Evolutionary conservation across 1,139 yeast species (phyloP).

Genomic region (Taphrina communis): DNA sequence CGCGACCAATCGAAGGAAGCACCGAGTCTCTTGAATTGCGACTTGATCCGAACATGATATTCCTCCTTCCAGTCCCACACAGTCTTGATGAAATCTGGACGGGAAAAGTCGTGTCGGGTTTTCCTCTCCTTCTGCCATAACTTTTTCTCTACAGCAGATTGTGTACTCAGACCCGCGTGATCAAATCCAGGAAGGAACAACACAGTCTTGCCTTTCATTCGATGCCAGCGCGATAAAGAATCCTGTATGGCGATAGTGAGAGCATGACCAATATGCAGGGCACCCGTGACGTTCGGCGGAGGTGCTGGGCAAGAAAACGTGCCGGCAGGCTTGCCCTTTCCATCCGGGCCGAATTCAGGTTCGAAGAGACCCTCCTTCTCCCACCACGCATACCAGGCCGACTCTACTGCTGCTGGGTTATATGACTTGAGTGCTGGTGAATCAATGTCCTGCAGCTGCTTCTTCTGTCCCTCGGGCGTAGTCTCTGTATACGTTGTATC

Average conservation of each 20-base stretch:
- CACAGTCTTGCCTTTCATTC: slow-evolving; percentile 97
- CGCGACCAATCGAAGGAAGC: slow-evolving; percentile 96
- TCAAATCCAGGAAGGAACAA: slow-evolving; percentile 95
- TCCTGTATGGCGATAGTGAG: slow-evolving; percentile 95
- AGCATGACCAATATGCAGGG: slow-evolving; percentile 98
- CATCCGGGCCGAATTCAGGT: slow-evolving; percentile 80
- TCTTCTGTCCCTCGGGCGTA: slow-evolving; percentile 89
- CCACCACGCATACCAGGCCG: slow-evolving; percentile 99
- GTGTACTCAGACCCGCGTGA: slow-evolving; percentile 99
- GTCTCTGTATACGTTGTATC: slow-evolving; percentile 63
- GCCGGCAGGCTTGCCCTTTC: slow-evolving; percentile 80
- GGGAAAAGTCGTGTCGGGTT: slow-evolving; percentile 93
- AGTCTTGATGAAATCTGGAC: slow-evolving; percentile 82
- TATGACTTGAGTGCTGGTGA: slow-evolving; percentile 94
- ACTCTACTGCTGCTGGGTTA: slow-evolving; percentile 89
- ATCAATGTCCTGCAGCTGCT: slow-evolving; percentile 77
- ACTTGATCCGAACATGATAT: slow-evolving; percentile 82
- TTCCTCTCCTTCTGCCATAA: slow-evolving; percentile 85
- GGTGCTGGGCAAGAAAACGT: slow-evolving; percentile 92
- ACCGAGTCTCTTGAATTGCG: slow-evolving; percentile 84
- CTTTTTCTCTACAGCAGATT: slow-evolving; percentile 96
- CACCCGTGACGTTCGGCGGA: slow-evolving; percentile 99
- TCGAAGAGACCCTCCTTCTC: slow-evolving; percentile 81
- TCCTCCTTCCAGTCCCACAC: slow-evolving; percentile 99
- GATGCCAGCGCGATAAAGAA: slow-evolving; percentile 85